Base-by-base conservation (phyloP, 1,284 basidiomycete species). In the Cerioporus squamosus region DNA sequence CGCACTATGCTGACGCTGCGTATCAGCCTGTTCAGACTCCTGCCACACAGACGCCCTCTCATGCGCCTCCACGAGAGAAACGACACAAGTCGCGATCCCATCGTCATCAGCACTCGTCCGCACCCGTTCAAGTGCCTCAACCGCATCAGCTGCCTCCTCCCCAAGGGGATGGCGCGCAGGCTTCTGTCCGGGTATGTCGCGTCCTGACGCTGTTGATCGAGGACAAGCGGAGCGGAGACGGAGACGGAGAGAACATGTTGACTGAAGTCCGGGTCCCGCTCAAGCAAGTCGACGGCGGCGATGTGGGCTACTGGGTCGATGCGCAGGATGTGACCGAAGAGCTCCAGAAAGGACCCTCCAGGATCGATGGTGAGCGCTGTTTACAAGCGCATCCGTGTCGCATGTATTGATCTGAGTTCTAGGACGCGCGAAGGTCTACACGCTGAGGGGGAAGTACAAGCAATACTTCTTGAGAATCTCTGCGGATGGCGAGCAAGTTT, bases 401-500 rank as follows among this genome's bases (percentile, higher is more conserved):
- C 17, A 43, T 6, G 18, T 46, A 18, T 54, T 43, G 58, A 39
- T 10, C 22, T 50, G 7, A 2, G 7, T 5, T 57, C 12, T 51
- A 91, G 89, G 89, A 22, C 84, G 85, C 8, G 90, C 88, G 18
- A 88, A 82, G 68, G 83, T 86, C 29, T 90, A 81, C 62, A 83
- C 83, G 5, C 75, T 85, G 71, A 83, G 90, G 9, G 88, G 87
- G 33, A 83, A 81, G 69, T 91, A 85, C 69, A 79, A 84, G 47
- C 90, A 92, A 64, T 79, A 83, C 54, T 86, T 92, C 67, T 76
- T 91, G 63, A 82, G 86, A 24, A 78, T 90, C 24, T 78, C 81
- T 6, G 74, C 76, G 24, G 79, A 83, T 17, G 71, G 67, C 9
- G 68, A 64, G 33, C 68, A 71, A 24, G 68, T 69, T 12, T 74